Percentiles rank a stretch among this genome's conserved stretches.
Evolutionary conservation across 2,329 filamentous ascomycete genomes (phyloP).

Genomic region (Rhytidhysteron rufulum): DNA sequence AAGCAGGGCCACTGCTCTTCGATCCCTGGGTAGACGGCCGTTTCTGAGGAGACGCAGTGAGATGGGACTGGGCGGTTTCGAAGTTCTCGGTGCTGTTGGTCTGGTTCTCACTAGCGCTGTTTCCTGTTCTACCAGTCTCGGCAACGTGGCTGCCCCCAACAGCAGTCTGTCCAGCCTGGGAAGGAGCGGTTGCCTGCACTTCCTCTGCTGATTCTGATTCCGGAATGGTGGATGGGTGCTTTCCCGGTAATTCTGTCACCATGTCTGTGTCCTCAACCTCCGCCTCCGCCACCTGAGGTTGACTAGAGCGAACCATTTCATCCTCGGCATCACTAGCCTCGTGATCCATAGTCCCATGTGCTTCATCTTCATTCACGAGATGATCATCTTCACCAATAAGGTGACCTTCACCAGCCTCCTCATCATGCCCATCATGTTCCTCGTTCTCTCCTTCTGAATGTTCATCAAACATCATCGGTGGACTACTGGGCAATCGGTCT

Average conservation of each 20-base stretch:
- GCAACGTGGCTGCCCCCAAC: too few species aligned
- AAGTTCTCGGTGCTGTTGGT: conserved; percentile 20
- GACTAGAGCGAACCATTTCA: conserved; percentile 9
- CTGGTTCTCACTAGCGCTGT: conserved; percentile 4
- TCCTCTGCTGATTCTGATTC: conserved; percentile 1
- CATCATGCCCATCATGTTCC: conserved; percentile 2
- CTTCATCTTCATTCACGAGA: conserved; percentile 14
- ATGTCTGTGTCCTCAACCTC: not conserved
- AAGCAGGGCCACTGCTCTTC: conserved; percentile 4
- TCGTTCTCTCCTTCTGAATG: conserved; percentile 20
- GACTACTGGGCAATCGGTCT: conserved; percentile 35
- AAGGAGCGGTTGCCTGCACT: not conserved
- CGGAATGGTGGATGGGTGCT: not conserved
- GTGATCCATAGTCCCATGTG: conserved; percentile 5
- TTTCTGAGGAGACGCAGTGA: conserved; percentile 21
- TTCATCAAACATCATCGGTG: conserved; percentile 26
- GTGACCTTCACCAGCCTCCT: conserved; percentile 2
- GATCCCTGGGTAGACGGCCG: conserved; percentile 9
- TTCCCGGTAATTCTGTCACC: not conserved
- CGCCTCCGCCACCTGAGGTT: conserved; percentile 4
- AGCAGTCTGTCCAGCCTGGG: not conserved
- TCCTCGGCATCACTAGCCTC: conserved; percentile 10
- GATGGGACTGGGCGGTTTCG: conserved; percentile 37
- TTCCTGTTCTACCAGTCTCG: not conserved
- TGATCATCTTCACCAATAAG: conserved; percentile 13